A percentile compares a stretch with the other conserved stretches of the same genome.
These are phyloP conservation scores for Eutrema heterophyllum DNA, from an alignment of 345 rosid genomes.

Conservation along the genomic window DNA sequence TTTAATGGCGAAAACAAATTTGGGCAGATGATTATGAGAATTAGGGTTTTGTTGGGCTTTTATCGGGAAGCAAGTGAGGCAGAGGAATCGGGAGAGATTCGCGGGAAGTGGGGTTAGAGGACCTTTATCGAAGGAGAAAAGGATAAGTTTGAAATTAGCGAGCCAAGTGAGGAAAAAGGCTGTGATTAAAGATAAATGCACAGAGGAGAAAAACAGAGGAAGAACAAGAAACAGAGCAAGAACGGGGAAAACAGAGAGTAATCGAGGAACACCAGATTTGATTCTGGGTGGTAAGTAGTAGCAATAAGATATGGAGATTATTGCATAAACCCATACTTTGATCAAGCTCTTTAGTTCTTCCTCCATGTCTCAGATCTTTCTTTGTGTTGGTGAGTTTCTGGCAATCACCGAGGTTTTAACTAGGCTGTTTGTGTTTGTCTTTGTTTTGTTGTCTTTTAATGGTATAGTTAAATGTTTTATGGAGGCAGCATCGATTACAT, in stretches of 20 bases:
- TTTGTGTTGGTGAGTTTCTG: neutral
- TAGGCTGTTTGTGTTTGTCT: neutral
- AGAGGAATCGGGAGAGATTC: slow-evolving; percentile 18
- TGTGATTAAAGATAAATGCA: neutral
- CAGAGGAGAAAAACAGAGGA: slow-evolving; percentile 31
- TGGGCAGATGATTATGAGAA: neutral
- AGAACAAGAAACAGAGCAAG: slow-evolving; percentile 28
- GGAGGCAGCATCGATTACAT: neutral
- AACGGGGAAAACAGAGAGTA: slow-evolving; percentile 34
- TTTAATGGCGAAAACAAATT: slow-evolving; percentile 26
- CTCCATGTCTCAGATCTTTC: slow-evolving; percentile 15
- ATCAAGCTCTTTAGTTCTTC: slow-evolving; percentile 25
- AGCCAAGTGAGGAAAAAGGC: slow-evolving; percentile 35
- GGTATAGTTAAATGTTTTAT: neutral
- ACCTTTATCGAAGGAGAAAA: slow-evolving; percentile 38
- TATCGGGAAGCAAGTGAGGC: slow-evolving; percentile 36
- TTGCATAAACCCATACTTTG: slow-evolving; percentile 14
- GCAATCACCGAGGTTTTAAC: neutral
- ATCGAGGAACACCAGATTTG: slow-evolving; percentile 24
- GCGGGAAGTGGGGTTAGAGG: slow-evolving; percentile 25
- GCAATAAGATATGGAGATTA: slow-evolving; percentile 31
- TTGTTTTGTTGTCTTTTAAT: neutral
- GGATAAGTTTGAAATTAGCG: slow-evolving; percentile 44
- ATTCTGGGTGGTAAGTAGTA: slow-evolving; percentile 29
- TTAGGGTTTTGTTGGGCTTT: slow-evolving; percentile 33